Base-by-base conservation (phyloP, 495 filamentous ascomycete species). In the Aspergillus kassunensis region DNA sequence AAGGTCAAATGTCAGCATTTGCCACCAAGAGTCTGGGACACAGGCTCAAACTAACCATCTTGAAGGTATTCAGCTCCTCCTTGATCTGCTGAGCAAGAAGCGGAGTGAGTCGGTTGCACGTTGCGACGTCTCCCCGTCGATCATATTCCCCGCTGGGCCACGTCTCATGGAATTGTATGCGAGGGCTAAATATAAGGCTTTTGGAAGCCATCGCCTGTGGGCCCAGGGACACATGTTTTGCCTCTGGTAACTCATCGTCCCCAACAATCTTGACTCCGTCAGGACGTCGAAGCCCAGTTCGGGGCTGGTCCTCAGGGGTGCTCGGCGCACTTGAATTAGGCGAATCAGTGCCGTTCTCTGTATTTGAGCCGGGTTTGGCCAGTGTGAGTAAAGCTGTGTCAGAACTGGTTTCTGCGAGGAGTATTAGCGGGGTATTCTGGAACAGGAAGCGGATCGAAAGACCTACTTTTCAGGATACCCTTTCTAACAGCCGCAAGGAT, bases 81-180 rank as follows among this genome's bases (percentile, higher is more conserved):
- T 97, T 97, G 73, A 99, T 99, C 66, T 99, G 93, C 66, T 99
- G 93, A 29, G 93, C 93, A 55, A 98, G 82, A 79, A 97, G 89
- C 15, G 93, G 93, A 35, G 93, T 99, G 53, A 99, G 72, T 51
- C 91, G 88, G 66, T 99, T 99, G 80, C 93, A 99, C 7, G 93
- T 99, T 21, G 93, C 91, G 67, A 97, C 88, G 11, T 99, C 93
- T 40, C 93, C 95, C 31, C 95, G 85, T 40, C 93, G 86, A 63
- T 99, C 93, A 64, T 99, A 99, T 71, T 99, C 93, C 51, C 84
- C 85, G 59, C 84, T 88, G 6, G 91, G 89, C 92, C 93, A 97
- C 13, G 89, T 97, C 61, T 99, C 93, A 63, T 96, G 84, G 64
- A 95, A 97, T 51, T 93, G 84, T 44, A 97, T 91, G 20, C 92